A percentile compares a stretch with the other conserved stretches of the same genome.
These are phyloP conservation scores for Thuidium tamariscinum DNA, from an alignment of 225 moss, liverwort and hornwort species.

Conservation along the genomic window DNA sequence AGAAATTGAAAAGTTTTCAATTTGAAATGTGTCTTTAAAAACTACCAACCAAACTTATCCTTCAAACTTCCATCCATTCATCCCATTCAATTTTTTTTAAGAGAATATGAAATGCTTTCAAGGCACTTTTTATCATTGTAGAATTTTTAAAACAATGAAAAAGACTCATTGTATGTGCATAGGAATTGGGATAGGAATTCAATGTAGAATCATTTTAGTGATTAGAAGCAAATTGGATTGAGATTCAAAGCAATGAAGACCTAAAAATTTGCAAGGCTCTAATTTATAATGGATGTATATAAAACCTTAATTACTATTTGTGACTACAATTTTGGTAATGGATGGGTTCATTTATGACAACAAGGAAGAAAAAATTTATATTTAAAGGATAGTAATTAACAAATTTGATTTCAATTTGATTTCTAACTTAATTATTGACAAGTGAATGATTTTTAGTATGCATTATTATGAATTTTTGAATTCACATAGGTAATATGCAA, in stretches of 20 bases:
- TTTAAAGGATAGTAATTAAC: too few species aligned
- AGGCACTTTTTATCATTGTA: neutral
- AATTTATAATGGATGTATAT: neutral
- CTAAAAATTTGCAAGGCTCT: neutral
- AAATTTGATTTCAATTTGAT: too few species aligned
- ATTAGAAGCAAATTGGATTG: neutral
- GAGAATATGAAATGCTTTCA: neutral
- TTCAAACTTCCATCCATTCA: neutral
- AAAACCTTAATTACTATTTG: too few species aligned
- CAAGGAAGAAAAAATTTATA: rapidly evolving
- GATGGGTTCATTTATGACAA: neutral
- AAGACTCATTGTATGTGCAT: neutral
- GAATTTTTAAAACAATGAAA: neutral
- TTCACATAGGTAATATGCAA: too few species aligned
- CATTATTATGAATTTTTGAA: too few species aligned
- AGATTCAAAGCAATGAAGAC: neutral
- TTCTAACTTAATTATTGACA: too few species aligned
- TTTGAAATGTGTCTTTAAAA: neutral
- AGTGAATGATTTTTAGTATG: too few species aligned
- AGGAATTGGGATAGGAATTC: too few species aligned
- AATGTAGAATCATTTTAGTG: neutral
- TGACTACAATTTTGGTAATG: neutral
- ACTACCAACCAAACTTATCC: neutral
- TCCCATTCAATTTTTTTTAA: neutral
- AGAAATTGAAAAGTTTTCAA: neutral